Percentiles rank a stretch among this genome's conserved stretches.
These are phyloP conservation scores for Mimosa bimucronata DNA, from an alignment of 306 rosid genomes.

Conservation along the genomic window DNA sequence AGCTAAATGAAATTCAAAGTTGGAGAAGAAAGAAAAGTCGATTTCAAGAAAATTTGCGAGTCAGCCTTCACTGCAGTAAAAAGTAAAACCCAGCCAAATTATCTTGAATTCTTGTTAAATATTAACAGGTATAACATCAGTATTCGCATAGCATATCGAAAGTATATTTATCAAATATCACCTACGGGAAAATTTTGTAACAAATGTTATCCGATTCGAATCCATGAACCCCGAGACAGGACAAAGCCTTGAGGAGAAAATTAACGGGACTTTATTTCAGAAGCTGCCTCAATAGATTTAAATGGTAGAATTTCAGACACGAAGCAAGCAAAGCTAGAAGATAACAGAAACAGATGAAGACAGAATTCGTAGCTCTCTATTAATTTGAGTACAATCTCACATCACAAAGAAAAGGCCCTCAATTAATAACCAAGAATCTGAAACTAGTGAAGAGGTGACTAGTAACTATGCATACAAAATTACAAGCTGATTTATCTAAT, in stretches of 20 bases:
- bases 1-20: conserved; percentile 14
- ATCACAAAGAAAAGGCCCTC: background rate
- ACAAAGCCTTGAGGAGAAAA: no score
- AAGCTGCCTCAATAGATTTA: background rate
- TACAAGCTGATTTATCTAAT: conserved; percentile 20
- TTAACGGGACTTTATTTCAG: no score
- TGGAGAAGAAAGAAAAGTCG: background rate
- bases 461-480: background rate
- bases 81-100: background rate
- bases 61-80: background rate
- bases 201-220: no score
- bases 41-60: background rate
- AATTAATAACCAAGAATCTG: background rate
- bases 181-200: background rate
- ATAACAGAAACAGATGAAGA: background rate
- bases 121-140: background rate
- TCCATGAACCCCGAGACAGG: no score
- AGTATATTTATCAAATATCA: background rate
- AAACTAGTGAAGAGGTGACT: background rate
- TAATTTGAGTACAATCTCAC: background rate
- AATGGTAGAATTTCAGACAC: background rate
- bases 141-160: background rate
- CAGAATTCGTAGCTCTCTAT: background rate
- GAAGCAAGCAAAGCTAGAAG: background rate
- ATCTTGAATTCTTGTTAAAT: background rate